Conservation (phyloP, 2,329 filamentous ascomycete species). For the Aspergillus luchuensis region DNA sequence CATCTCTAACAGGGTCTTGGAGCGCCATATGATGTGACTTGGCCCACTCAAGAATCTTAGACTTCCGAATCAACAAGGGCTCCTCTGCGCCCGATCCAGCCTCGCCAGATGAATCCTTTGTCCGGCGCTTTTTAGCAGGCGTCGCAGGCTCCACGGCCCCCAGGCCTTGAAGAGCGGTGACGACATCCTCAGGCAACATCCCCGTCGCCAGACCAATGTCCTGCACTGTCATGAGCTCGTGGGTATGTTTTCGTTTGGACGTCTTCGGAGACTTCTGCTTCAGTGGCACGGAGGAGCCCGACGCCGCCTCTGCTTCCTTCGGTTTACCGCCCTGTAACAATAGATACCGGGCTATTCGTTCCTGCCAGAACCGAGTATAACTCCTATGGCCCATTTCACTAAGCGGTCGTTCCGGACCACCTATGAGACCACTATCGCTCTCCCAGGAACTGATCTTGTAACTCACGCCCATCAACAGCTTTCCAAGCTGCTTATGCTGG, state of each 20-base stretch:
- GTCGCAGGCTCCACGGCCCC: constrained; percentile 61
- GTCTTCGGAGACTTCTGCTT: constrained; percentile 32
- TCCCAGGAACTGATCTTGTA: constrained; percentile 90
- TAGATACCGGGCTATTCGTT: constrained; percentile 73
- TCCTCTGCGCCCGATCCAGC: constrained; percentile 24
- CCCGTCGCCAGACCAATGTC: constrained; percentile 77
- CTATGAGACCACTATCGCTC: constrained; percentile 64
- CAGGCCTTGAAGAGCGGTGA: constrained; percentile 78
- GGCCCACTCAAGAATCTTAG: constrained; percentile 67
- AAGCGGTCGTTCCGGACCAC: constrained; percentile 91
- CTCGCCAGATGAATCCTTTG: constrained; percentile 35
- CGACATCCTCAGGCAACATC: constrained; percentile 82
- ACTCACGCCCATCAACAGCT: constrained; percentile 86
- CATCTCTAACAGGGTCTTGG: constrained; percentile 68
- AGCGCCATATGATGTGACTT: constrained; percentile 63
- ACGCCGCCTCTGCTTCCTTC: constrained; percentile 33
- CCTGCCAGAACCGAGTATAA: constrained; percentile 83
- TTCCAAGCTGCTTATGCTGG: constrained; percentile 85
- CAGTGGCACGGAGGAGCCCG: constrained; percentile 24
- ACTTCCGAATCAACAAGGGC: constrained; percentile 55
- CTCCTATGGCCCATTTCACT: constrained; percentile 80
- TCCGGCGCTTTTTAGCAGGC: constrained; percentile 55
- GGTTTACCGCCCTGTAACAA: constrained; percentile 45
- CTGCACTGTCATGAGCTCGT: constrained; percentile 63
- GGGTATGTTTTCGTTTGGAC: constrained; percentile 37